A percentile compares a stretch with the other conserved stretches of the same genome.
Conservation (phyloP, 495 filamentous ascomycete genomes). For the Tuber magnatum region DNA sequence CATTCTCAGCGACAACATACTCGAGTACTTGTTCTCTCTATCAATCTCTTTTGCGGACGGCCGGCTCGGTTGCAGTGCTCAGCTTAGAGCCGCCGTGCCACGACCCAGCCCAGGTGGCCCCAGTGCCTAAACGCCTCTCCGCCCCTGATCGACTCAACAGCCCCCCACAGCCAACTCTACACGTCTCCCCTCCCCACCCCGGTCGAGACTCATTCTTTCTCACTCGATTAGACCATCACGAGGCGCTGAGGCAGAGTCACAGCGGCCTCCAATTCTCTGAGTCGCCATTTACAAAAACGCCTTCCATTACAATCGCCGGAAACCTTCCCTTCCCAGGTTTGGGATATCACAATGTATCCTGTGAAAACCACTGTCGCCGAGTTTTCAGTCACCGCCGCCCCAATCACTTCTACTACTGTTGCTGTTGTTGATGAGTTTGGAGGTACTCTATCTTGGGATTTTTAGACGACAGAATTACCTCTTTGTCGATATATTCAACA, state of each 20-base stretch:
- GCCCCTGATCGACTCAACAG: constrained; percentile 25
- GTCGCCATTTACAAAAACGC: constrained; percentile 41
- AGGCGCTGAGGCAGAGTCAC: constrained; percentile 34
- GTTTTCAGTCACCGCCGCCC: constrained; percentile 35
- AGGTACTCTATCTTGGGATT: background rate
- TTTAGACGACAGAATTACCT: background rate
- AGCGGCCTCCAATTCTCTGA: constrained; percentile 18
- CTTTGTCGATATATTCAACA: background rate
- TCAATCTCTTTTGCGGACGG: background rate
- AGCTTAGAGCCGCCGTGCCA: constrained; percentile 29
- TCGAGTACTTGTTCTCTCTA: background rate
- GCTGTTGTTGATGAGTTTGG: constrained; percentile 25
- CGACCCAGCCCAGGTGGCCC: constrained; percentile 30
- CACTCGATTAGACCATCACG: constrained; percentile 32
- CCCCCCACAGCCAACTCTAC: constrained; percentile 10
- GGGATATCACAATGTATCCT: constrained; percentile 40
- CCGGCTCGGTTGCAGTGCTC: background rate
- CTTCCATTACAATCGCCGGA: constrained; percentile 36
- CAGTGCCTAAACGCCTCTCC: constrained; percentile 28
- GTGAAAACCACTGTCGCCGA: constrained; percentile 33
- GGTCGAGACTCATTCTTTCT: constrained; percentile 29
- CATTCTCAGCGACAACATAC: background rate
- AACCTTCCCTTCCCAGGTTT: constrained; percentile 33
- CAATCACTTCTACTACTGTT: constrained; percentile 15
- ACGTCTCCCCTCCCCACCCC: constrained; percentile 8